Evolutionary conservation across 371 early-diverging fungal genomes (phyloP).

Genomic region (Rhizopus delemar): DNA sequence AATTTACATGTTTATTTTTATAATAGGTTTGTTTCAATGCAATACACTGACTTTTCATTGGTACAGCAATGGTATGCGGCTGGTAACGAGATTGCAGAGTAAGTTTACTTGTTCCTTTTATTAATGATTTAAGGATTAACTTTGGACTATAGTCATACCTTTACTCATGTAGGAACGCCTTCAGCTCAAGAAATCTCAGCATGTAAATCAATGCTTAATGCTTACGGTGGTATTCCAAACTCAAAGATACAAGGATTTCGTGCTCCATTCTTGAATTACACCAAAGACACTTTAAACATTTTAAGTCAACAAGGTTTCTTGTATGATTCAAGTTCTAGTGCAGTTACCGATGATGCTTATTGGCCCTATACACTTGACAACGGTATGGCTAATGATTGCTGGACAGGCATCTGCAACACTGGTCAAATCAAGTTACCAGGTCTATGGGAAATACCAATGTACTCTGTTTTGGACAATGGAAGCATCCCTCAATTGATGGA

Average conservation of each 20-base stretch:
- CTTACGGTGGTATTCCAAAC: conserved; percentile 65
- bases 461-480: conserved; percentile 40
- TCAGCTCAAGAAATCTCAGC: conserved; percentile 53
- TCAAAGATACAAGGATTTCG: conserved; percentile 71
- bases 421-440: conserved; percentile 54
- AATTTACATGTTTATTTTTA: conserved; percentile 6
- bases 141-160: conserved; percentile 51
- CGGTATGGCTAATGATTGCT: conserved; percentile 71
- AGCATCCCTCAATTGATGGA: conserved; percentile 66
- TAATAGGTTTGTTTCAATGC: conserved; percentile 58
- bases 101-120: conserved; percentile 19
- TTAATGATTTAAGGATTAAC: not conserved
- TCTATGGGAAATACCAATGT: conserved; percentile 76
- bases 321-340: conserved; percentile 69
- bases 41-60: conserved; percentile 65
- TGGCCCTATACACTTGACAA: conserved; percentile 78
- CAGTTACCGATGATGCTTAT: conserved; percentile 44
- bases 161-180: conserved; percentile 59
- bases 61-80: conserved; percentile 71
- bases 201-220: conserved; percentile 54
- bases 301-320: conserved; percentile 56
- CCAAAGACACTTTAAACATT: conserved; percentile 47
- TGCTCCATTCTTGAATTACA: conserved; percentile 69
- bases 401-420: conserved; percentile 54
- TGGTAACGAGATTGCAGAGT: conserved; percentile 68